A percentile compares a stretch with the other conserved stretches of the same genome.
These are phyloP conservation scores for Umbelopsis vinacea DNA, from an alignment of 192 early-diverging fungal species.

Conservation along the genomic window DNA sequence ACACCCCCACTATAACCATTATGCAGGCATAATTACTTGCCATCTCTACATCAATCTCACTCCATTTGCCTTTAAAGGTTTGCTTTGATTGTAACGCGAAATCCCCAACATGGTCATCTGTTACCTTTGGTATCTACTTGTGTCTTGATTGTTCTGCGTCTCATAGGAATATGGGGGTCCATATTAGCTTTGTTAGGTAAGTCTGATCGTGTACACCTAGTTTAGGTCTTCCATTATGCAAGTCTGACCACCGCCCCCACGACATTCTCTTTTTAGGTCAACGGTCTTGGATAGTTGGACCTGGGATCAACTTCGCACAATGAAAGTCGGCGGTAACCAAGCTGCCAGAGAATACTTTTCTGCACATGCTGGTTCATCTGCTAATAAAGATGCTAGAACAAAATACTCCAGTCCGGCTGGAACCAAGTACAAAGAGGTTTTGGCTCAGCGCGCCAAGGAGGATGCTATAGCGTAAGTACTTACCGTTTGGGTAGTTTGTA, in stretches of 20 bases:
- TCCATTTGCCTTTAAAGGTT: slow-evolving; percentile 42
- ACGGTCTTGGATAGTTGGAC: slow-evolving; percentile 90
- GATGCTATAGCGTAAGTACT: slow-evolving; percentile 53
- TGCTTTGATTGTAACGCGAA: slow-evolving; percentile 97
- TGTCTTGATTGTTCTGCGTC: slow-evolving; percentile 96
- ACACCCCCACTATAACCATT: not conserved
- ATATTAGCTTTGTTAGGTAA: slow-evolving; percentile 95
- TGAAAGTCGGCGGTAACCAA: slow-evolving; percentile 91
- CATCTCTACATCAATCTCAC: not conserved
- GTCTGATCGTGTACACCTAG: not conserved
- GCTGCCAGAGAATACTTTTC: slow-evolving; percentile 82
- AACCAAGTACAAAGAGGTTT: slow-evolving; percentile 81
- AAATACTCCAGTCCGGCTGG: slow-evolving; percentile 83
- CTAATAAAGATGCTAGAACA: slow-evolving; percentile 76
- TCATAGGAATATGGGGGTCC: slow-evolving; percentile 96
- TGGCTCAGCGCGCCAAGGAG: slow-evolving; percentile 73
- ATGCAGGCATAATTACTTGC: not conserved
- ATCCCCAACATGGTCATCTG: slow-evolving; percentile 94
- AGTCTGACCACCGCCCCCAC: not conserved
- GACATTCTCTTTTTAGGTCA: slow-evolving; percentile 58
- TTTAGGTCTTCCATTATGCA: not conserved
- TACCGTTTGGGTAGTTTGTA: too few species aligned
- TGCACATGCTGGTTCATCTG: slow-evolving; percentile 51
- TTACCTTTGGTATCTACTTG: slow-evolving; percentile 93
- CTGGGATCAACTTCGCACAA: slow-evolving; percentile 87